Percentiles rank a stretch among this genome's conserved stretches.
Conservation (phyloP, 2,329 filamentous ascomycete genomes). For the Esteya vermicola region DNA sequence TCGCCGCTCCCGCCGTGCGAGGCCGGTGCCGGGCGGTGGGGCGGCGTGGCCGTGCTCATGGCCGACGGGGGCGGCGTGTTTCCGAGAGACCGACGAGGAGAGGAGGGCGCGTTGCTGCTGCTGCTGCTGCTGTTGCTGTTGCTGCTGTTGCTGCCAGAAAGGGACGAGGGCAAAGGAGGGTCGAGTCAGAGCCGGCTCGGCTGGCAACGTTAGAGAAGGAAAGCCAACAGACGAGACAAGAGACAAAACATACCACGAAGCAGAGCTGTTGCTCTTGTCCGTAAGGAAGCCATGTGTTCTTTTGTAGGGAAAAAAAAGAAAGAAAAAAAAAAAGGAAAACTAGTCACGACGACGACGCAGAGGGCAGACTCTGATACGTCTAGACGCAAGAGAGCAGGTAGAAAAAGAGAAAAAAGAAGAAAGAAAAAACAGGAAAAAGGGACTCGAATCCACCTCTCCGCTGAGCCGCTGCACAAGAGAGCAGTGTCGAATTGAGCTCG, state of each 20-base stretch:
- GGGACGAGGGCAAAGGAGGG: slow-evolving; percentile 39
- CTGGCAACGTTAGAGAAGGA: slow-evolving; percentile 23
- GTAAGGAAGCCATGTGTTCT: slow-evolving; percentile 24
- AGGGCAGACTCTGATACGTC: neutral
- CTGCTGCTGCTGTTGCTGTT: no score
- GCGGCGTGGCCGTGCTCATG: slow-evolving; percentile 23
- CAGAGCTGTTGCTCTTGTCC: slow-evolving; percentile 36
- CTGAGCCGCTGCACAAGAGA: neutral
- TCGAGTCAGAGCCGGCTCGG: slow-evolving; percentile 37
- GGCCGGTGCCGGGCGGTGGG: slow-evolving; percentile 30
- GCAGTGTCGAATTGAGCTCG: neutral
- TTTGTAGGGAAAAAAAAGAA: neutral
- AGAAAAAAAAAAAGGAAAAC: neutral
- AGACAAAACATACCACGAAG: slow-evolving; percentile 30
- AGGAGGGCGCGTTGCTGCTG: slow-evolving; percentile 49
- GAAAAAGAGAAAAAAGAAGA: neutral
- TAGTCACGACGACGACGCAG: no score
- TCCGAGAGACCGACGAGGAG: slow-evolving; percentile 49
- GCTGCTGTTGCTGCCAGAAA: slow-evolving; percentile 43
- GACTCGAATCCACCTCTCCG: neutral
- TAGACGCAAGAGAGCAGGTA: neutral
- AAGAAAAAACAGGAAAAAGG: neutral
- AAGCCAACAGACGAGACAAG: neutral
- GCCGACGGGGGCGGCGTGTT: slow-evolving; percentile 39
- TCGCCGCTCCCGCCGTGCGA: slow-evolving; percentile 42